Conservation (phyloP, 1,284 basidiomycete species). For the Microbotryum lychnidis-dioicae region DNA sequence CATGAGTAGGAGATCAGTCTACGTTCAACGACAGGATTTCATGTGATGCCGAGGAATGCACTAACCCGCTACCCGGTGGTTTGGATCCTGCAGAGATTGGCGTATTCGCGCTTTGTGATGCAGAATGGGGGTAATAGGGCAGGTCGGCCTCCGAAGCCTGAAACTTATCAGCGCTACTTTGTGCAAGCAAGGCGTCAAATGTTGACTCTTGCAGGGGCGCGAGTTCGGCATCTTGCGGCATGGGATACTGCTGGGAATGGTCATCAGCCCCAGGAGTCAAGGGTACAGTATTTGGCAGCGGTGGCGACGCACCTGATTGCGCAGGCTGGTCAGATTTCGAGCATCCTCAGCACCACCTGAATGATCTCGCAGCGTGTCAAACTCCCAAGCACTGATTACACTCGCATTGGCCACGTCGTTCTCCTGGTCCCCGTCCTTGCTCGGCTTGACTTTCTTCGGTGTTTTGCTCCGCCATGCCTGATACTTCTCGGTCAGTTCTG, state of each 20-base stretch:
- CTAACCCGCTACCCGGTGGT: too few relatives aligned
- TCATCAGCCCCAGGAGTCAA: background rate
- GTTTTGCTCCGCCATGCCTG: conserved; percentile 29
- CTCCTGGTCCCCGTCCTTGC: background rate
- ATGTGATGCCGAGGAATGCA: too few relatives aligned
- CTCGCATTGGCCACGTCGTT: conserved; percentile 43
- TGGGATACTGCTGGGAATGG: conserved; percentile 1
- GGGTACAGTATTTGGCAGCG: background rate
- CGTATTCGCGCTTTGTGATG: too few relatives aligned
- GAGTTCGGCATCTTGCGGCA: conserved; percentile 25
- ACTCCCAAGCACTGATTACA: conserved; percentile 86
- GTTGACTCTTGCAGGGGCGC: conserved; percentile 17
- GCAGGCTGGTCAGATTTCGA: background rate
- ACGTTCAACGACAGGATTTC: too few relatives aligned
- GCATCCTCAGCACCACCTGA: background rate
- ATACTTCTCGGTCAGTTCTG: conserved; percentile 65
- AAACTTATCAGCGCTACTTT: too few relatives aligned
- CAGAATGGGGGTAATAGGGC: too few relatives aligned
- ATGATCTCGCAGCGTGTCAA: conserved; percentile 60
- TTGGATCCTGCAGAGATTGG: too few relatives aligned
- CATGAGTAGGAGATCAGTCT: too few relatives aligned
- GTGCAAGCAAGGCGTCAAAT: too few relatives aligned
- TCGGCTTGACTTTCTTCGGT: conserved; percentile 7
- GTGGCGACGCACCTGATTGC: background rate
- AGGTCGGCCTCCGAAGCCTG: too few relatives aligned